Base-by-base conservation (phyloP, 2,329 filamentous ascomycete species). In the Fusarium marasasianum region DNA sequence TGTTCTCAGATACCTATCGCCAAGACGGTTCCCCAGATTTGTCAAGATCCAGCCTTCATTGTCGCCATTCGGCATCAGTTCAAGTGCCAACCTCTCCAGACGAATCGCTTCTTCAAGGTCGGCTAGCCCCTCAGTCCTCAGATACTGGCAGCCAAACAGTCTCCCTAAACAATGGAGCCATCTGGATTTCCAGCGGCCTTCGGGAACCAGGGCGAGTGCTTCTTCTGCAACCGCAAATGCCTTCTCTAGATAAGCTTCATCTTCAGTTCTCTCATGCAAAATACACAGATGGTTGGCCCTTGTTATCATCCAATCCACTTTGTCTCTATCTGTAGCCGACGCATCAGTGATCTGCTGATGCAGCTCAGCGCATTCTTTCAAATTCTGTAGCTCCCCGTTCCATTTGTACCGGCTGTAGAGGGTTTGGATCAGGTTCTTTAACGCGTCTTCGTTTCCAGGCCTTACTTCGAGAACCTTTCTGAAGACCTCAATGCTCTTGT, bases 101-200 rank as follows among this genome's bases (percentile, higher is more conserved):
- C 58, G 35, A 8, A 62, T 62, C 5, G 59, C 50, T 7, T 62
- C 50, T 22, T 62, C 38, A 10, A 62, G 33, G 24, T 62, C 59
- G 3, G 59, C 26, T 3, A 62, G 6, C 5, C n/a, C n/a, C 9
- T 62, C 24, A 1, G 59, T 62, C 31, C 38, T 62, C 1, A 62
- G 24, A 29, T 62, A 62, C 1, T 38, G 59, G 2, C 59, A 62
- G 17, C 59, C 59, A 4, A 62, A 62, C 24, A 62, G 12, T 6
- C 59, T 15, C 4, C 31, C 50, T 24, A 62, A 31, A 24, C 15
- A 45, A 12, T 18, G 24, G 1, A 62, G 31, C 59, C 59, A 62
- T 4, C 7, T 29, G 5, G 59, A 11, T 7, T 57, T 26, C 50
- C 59, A 62, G 15, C 8, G 13, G 1, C 1, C 10, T 5, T 57